Evolutionary conservation across 108 stramenopile genomes (phyloP), one percentile per base, ranked within the genome.

Genomic region (Cyclotella distinguenda): DNA sequence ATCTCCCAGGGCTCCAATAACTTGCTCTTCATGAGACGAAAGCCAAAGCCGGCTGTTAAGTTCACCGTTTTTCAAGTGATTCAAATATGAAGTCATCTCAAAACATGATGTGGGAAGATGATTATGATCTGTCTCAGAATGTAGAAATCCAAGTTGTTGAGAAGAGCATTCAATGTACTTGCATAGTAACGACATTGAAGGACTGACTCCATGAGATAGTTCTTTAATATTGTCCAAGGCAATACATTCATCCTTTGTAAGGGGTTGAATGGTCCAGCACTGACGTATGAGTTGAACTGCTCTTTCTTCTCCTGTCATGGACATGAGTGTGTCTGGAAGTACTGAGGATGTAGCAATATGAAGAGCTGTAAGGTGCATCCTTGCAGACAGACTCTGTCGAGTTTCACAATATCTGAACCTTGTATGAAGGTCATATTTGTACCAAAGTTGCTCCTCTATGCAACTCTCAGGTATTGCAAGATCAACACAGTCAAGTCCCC

Each of bases 301-400:
- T 8, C 58, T 43, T 49, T 83, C 82, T 40, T 73, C 73, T n/a
- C 80, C 80, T 45, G 71, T 77, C 66, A 72, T 72, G 1, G 46
- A 36, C 5, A 66, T 25, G n/a, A 71, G 53, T 31, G 60, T 33
- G 42, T 82, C 80, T 50, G 80, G 80, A 4, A 78, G 58, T n/a
- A 66, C 16, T 27, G 75, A 60, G 23, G 76, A 63, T 26, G 76
- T 73, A n/a, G 80, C 80, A 7, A 66, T 43, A 23, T 74, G 75
- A 45, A 82, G 54, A 16, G 76, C 70, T 9, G 57, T 72, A 36
- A 82, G 54, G 26, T 78, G 71, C 53, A 82, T 66, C 18, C 80
- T 64, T 26, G 77, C 31, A 28, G 67, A 6, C 32, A 46, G 43
- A 23, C 67, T 68, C 67, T 64, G 18, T 28, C 19, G 5, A 49